These are phyloP conservation scores for Trichoderma koningiopsis DNA, from an alignment of 2,329 filamentous ascomycete genomes.

Conservation along the genomic window DNA sequence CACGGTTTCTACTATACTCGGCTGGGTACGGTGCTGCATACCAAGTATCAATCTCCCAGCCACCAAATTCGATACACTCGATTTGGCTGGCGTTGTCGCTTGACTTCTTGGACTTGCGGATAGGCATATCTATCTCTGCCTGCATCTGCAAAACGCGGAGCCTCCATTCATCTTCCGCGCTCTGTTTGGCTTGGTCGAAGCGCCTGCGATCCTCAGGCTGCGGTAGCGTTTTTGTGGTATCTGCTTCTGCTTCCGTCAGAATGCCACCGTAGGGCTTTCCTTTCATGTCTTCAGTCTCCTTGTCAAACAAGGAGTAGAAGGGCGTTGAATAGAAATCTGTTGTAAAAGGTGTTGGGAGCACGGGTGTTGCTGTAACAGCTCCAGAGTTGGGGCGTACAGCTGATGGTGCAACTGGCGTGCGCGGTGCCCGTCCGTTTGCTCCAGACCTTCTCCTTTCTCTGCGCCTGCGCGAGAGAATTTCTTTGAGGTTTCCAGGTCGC, in stretches of 20 bases:
- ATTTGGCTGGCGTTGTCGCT: slow-evolving; percentile 93
- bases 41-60: slow-evolving; percentile 98
- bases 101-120: slow-evolving; percentile 70
- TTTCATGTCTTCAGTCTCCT: slow-evolving; percentile 84
- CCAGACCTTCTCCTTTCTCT: slow-evolving; percentile 38
- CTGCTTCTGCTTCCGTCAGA: slow-evolving; percentile 82
- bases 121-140: slow-evolving; percentile 62
- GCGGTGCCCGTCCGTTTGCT: slow-evolving; percentile 31
- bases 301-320: slow-evolving; percentile 87
- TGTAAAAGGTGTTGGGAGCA: slow-evolving; percentile 59
- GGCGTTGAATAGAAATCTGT: slow-evolving; percentile 68
- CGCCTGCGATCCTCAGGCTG: slow-evolving; percentile 76
- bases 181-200: slow-evolving; percentile 88
- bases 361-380: slow-evolving; percentile 21
- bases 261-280: slow-evolving; percentile 96
- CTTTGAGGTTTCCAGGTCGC: slow-evolving; percentile 43
- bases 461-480: slow-evolving; percentile 41
- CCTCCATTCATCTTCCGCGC: slow-evolving; percentile 91
- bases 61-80: slow-evolving; percentile 97
- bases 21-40: slow-evolving; percentile 98
- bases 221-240: slow-evolving; percentile 87
- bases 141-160: slow-evolving; percentile 63
- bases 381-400: slow-evolving; percentile 29
- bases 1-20: slow-evolving; percentile 94
- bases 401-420: slow-evolving; percentile 32